A percentile compares a stretch with the other conserved stretches of the same genome.
Conservation (phyloP, 2,329 filamentous ascomycete species). For the Rhexocercosporidium sp. region DNA sequence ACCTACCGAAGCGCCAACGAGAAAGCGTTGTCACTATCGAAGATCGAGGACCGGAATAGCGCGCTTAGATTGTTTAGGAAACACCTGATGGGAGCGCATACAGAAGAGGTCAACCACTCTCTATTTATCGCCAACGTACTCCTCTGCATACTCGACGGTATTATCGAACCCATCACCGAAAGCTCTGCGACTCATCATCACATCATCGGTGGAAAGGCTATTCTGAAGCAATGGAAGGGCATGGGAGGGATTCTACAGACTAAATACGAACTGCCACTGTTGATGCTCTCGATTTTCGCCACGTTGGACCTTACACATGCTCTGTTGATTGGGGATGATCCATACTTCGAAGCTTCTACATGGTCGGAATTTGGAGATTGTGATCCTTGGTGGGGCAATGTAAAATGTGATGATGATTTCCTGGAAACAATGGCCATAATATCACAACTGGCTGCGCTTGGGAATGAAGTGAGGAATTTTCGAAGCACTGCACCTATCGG, state of each 20-base stretch:
- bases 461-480: constrained; percentile 39
- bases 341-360: constrained; percentile 45
- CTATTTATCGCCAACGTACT: constrained; percentile 50
- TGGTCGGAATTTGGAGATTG: constrained; percentile 49
- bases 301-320: constrained; percentile 51
- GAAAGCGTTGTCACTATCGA: constrained; percentile 31
- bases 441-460: constrained; percentile 43
- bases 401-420: constrained; percentile 40
- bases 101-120: constrained; percentile 41
- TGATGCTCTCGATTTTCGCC: constrained; percentile 51
- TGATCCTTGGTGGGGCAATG: constrained; percentile 50
- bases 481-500: constrained; percentile 34
- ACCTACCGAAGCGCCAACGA: constrained; percentile 35
- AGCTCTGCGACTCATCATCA: constrained; percentile 36
- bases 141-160: constrained; percentile 46
- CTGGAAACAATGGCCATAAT: constrained; percentile 43
- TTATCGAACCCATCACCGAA: constrained; percentile 38
- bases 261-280: constrained; percentile 39
- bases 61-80: constrained; percentile 42
- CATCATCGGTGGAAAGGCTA: constrained; percentile 38
- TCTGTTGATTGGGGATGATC: constrained; percentile 46
- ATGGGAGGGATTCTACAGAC: constrained; percentile 31
- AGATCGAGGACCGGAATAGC: constrained; percentile 38
- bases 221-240: constrained; percentile 38
- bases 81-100: constrained; percentile 44